A percentile compares a stretch with the other conserved stretches of the same genome.
These are phyloP conservation scores for Endoconidiophora laricicola DNA, from an alignment of 2,329 filamentous ascomycete species.

Conservation along the genomic window DNA sequence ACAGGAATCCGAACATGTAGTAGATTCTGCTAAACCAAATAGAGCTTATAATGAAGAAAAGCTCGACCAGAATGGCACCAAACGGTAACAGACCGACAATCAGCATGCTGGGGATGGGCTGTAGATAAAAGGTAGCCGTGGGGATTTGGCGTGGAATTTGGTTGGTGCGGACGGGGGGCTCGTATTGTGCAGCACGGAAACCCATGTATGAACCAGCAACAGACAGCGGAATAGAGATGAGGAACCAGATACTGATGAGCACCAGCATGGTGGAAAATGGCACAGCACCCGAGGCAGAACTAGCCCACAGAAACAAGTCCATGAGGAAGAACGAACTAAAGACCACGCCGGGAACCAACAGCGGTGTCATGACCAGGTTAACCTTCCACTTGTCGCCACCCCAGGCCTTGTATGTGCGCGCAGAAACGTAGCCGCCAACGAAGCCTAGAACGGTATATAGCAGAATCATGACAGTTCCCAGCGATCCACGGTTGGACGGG, in stretches of 20 bases:
- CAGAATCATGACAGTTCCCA: constrained; percentile 84
- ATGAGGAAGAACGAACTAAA: constrained; percentile 84
- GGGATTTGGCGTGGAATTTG: constrained; percentile 97
- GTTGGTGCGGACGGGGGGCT: constrained; percentile 81
- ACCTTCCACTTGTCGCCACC: constrained; percentile 87
- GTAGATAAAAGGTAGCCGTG: constrained; percentile 64
- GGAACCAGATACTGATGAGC: constrained; percentile 85
- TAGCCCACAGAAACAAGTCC: constrained; percentile 91
- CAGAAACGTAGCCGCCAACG: constrained; percentile 77
- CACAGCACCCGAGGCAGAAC: constrained; percentile 80
- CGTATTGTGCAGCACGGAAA: constrained; percentile 57
- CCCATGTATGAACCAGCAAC: constrained; percentile 84
- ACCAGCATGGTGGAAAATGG: constrained; percentile 95
- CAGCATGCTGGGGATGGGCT: constrained; percentile 75
- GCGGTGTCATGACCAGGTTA: constrained; percentile 75
- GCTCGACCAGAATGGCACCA: constrained; percentile 90
- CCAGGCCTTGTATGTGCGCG: constrained; percentile 87
- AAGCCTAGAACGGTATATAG: constrained; percentile 88
- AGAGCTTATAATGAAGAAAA: constrained; percentile 98
- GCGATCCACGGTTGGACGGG: constrained; percentile 82
- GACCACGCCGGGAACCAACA: constrained; percentile 71
- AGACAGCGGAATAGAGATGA: constrained; percentile 86
- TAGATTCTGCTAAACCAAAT: constrained; percentile 99
- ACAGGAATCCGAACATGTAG: constrained; percentile 99
- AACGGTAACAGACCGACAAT: constrained; percentile 88